Evolutionary conservation across 345 rosid species (phyloP).

Genomic region (Murraya paniculata): DNA sequence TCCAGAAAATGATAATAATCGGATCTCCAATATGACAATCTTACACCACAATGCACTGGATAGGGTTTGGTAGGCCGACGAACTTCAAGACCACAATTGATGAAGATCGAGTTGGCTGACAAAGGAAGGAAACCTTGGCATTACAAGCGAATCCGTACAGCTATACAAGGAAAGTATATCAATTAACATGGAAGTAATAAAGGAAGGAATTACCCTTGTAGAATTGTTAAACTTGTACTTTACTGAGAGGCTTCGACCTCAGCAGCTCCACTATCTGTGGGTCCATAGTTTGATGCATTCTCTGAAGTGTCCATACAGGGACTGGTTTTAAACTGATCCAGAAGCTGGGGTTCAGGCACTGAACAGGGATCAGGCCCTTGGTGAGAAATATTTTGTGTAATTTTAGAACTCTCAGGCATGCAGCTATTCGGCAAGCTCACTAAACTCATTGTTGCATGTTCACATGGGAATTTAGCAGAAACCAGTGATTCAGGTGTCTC

Average conservation of each 20-base stretch:
- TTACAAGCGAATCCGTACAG: constrained; percentile 32
- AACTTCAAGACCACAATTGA: constrained; percentile 15
- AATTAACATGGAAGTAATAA: constrained; percentile 21
- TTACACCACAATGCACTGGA: neutral
- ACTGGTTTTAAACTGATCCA: constrained; percentile 17
- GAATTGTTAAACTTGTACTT: constrained; percentile 17
- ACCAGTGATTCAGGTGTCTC: constrained; percentile 60
- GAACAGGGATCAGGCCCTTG: constrained; percentile 33
- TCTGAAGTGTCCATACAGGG: constrained; percentile 27
- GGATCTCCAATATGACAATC: neutral
- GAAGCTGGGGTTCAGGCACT: constrained; percentile 16
- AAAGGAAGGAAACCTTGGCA: constrained; percentile 24
- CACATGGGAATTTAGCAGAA: constrained; percentile 40
- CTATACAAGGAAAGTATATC: neutral
- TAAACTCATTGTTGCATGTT: constrained; percentile 28
- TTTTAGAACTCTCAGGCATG: constrained; percentile 31
- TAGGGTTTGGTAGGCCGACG: neutral
- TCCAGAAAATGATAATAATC: neutral
- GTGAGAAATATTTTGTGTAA: constrained; percentile 27
- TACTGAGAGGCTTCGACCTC: constrained; percentile 32
- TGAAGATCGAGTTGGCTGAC: constrained; percentile 30
- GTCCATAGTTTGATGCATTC: constrained; percentile 38
- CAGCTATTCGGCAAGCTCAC: constrained; percentile 24
- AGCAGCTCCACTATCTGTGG: constrained; percentile 34
- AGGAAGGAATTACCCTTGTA: constrained; percentile 40